A percentile compares a stretch with the other conserved stretches of the same genome.
These are phyloP conservation scores for Nidularia sp. DNA, from an alignment of 768 basidiomycete genomes.

Conservation along the genomic window DNA sequence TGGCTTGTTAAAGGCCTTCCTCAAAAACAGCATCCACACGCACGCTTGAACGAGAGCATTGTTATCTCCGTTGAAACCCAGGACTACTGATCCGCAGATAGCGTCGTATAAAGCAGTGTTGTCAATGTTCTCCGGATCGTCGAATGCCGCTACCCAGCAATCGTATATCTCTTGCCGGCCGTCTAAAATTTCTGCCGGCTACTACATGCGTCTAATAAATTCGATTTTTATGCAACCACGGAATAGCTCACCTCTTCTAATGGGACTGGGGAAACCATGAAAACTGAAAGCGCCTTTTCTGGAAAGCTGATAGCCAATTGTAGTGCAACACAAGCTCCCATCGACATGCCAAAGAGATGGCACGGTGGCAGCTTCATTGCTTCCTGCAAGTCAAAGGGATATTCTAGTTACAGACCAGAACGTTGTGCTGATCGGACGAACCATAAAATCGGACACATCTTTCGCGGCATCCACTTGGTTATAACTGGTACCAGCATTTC, in stretches of 20 bases:
- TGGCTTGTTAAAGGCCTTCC: not conserved
- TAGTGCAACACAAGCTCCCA: conserved; percentile 29
- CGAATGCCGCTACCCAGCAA: conserved; percentile 20
- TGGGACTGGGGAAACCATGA: conserved; percentile 30
- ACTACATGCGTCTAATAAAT: not conserved
- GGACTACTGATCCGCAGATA: conserved; percentile 21
- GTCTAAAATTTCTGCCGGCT: conserved; percentile 25
- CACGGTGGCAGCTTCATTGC: conserved; percentile 30
- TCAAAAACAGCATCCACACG: not conserved
- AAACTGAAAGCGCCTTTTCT: conserved; percentile 26
- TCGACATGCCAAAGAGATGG: conserved; percentile 31
- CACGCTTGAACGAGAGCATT: conserved; percentile 18
- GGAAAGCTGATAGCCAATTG: conserved; percentile 27
- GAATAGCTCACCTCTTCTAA: conserved; percentile 21
- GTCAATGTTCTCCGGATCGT: conserved; percentile 13
- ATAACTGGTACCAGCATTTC: conserved; percentile 17
- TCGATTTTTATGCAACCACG: not conserved
- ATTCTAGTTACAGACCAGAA: not conserved
- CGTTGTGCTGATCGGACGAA: conserved; percentile 7
- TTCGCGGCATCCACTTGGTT: conserved; percentile 23
- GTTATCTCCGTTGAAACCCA: conserved; percentile 23
- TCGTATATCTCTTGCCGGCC: conserved; percentile 31
- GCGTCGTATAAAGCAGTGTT: conserved; percentile 19
- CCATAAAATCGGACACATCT: conserved; percentile 32
- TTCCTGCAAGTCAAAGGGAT: conserved; percentile 17